Conservation (phyloP, 345 rosid genomes). For the Corchorus olitorius region DNA sequence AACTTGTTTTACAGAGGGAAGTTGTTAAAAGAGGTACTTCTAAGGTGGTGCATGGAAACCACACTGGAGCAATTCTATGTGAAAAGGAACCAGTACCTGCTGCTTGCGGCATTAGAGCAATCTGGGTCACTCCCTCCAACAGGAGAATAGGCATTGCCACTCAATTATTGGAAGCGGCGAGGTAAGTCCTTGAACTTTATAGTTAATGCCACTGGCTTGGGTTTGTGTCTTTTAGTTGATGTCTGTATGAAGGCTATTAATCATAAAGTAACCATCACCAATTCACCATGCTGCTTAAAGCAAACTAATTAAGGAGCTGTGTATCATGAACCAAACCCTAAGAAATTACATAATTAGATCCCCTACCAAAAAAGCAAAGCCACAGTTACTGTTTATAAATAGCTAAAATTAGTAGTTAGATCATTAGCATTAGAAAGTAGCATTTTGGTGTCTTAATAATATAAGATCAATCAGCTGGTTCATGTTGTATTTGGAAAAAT, state of each 20-base stretch:
- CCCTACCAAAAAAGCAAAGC: neutral
- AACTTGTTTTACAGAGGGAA: conserved; percentile 60
- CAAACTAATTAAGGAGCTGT: too few relatives aligned
- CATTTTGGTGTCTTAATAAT: too few relatives aligned
- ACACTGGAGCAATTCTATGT: conserved; percentile 52
- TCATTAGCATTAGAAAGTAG: neutral
- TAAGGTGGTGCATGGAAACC: conserved; percentile 27
- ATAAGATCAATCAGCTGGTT: too few relatives aligned
- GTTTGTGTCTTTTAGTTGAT: neutral
- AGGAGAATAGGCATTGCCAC: conserved; percentile 79
- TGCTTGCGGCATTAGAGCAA: conserved; percentile 80
- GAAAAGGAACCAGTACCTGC: conserved; percentile 56
- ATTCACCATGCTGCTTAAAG: too few relatives aligned
- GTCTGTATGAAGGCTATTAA: neutral
- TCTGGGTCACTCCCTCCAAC: conserved; percentile 86
- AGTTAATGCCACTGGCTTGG: neutral
- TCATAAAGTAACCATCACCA: too few relatives aligned
- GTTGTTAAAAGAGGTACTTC: conserved; percentile 37
- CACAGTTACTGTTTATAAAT: neutral
- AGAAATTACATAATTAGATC: too few relatives aligned
- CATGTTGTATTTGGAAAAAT: neutral
- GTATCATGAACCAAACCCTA: too few relatives aligned
- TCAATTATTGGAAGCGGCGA: conserved; percentile 66
- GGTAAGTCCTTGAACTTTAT: conserved; percentile 41
- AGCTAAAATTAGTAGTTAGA: neutral